Evolutionary conservation across 352 stramenopile genomes (phyloP), one percentile per base, ranked within the genome.

Genomic region (Phytophthora hybrid): DNA sequence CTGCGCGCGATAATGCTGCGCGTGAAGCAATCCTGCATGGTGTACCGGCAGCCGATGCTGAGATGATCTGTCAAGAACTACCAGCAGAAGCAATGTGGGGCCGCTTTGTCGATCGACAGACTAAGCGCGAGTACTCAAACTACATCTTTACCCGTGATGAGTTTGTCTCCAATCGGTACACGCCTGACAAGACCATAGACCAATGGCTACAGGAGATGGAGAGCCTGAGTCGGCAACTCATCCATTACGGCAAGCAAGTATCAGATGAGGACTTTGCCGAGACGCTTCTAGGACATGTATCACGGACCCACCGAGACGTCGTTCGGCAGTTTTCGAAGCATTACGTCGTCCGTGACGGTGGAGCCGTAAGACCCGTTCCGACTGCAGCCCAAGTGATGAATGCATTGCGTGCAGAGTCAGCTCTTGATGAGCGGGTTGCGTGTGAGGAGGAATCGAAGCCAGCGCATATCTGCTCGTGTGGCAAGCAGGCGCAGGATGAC

Each of bases 61-160:
- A 66, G 29, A 65, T 71, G 44, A 66, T 71, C 46, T 71, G 23
- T 31, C 56, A 71, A 13, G 65, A 66, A 21, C n/a, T 46, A 7
- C 54, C 37, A 11, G 34, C 66, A 19, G 11, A 63, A 16, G 51
- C 51, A 23, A 67, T 58, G 51, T 63, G 57, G 66, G 23, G 61
- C 9, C 39, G 34, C 31, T 73, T 58, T 21, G 14, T 51, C 16
- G 41, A 57, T 58, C 51, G 53, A 18, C 66, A 73, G n/a, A 73
- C 66, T 0, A 68, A 73, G 39, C 37, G 29, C 1, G 66, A 68
- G 41, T 68, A 73, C 32, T 67, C 37, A 10, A 68, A 73, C 32
- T 68, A 63, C 44, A 65, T 71, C 11, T 60, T 65, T 5, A 31
- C 19, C 8, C 39, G 52, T 29, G 18, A 31, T 19, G 49, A 73